Conservation (phyloP, 352 stramenopile species). For the Phytophthora constricta region DNA sequence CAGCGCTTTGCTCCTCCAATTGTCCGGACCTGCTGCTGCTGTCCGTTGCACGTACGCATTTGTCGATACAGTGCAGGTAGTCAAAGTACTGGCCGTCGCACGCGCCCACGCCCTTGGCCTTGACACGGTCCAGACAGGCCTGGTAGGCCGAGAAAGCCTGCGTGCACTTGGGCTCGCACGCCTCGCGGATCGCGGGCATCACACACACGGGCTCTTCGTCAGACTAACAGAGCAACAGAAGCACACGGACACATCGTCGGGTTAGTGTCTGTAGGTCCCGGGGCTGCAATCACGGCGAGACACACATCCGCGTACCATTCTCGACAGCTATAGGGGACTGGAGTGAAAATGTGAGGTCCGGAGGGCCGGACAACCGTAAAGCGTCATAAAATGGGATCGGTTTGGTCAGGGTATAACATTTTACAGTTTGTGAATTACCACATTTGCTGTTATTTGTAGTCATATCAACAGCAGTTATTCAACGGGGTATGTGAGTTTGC, state of each 20-base stretch:
- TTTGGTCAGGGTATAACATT: too few species aligned
- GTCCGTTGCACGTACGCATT: conserved; percentile 94
- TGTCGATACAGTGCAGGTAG: conserved; percentile 95
- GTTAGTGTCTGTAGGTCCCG: too few species aligned
- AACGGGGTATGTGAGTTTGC: too few species aligned
- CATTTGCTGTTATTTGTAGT: too few species aligned
- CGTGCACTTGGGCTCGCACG: conserved; percentile 92
- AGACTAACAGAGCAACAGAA: too few species aligned
- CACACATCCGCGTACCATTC: conserved; percentile 49
- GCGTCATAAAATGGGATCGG: not conserved
- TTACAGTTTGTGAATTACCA: too few species aligned
- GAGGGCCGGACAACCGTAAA: not conserved
- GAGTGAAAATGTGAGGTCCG: conserved; percentile 9
- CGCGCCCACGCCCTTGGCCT: conserved; percentile 90
- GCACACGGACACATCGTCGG: too few species aligned
- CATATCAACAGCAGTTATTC: too few species aligned
- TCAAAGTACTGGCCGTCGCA: conserved; percentile 97
- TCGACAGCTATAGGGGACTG: conserved; percentile 26
- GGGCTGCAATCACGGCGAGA: not conserved
- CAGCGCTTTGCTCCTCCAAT: too few species aligned
- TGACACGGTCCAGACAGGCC: conserved; percentile 92
- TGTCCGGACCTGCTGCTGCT: too few species aligned
- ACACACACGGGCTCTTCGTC: conserved; percentile 93
- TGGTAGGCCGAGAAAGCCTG: conserved; percentile 90
- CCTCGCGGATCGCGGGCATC: conserved; percentile 93